Conservation (phyloP, 108 stramenopile species). For the Phaeodactylum tricornutum region DNA sequence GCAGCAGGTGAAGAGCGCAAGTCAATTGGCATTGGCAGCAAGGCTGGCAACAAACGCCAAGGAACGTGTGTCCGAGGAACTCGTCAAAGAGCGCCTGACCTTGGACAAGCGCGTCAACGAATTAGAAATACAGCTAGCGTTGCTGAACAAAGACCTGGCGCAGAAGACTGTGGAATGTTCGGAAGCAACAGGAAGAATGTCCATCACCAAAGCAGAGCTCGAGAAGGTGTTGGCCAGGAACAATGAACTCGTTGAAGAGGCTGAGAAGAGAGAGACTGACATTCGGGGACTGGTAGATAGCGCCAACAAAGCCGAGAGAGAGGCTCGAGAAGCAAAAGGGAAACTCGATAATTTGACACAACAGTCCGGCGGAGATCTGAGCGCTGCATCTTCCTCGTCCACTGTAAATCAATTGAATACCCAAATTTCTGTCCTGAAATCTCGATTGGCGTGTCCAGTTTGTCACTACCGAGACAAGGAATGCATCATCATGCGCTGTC, state of each 20-base stretch:
- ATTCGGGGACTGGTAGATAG: conserved; percentile 58
- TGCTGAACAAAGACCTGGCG: conserved; percentile 22
- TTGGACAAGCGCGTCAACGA: conserved; percentile 11
- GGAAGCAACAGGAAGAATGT: conserved; percentile 34
- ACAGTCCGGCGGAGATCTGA: conserved; percentile 19
- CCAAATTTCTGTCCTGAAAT: conserved; percentile 59
- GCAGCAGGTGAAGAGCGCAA: conserved; percentile 58
- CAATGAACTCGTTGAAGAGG: conserved; percentile 63
- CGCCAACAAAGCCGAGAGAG: conserved; percentile 56
- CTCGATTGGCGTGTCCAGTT: conserved; percentile 72
- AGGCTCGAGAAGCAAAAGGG: conserved; percentile 42
- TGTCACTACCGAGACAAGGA: conserved; percentile 88
- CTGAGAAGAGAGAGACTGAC: conserved; percentile 42
- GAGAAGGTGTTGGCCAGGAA: conserved; percentile 38
- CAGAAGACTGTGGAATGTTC: conserved; percentile 24
- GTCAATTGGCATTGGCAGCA: conserved; percentile 70
- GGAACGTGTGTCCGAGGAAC: conserved; percentile 67
- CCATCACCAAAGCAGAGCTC: conserved; percentile 33
- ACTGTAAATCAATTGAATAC: conserved; percentile 61
- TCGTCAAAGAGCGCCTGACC: conserved; percentile 42
- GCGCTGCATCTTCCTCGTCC: conserved; percentile 32
- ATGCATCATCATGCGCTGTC: conserved; percentile 80
- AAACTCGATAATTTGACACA: conserved; percentile 15
- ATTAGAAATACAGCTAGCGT: conserved; percentile 29
- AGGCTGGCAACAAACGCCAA: conserved; percentile 74